Evolutionary conservation across 2,329 filamentous ascomycete genomes (phyloP).

Genomic region (Nemania sp.): DNA sequence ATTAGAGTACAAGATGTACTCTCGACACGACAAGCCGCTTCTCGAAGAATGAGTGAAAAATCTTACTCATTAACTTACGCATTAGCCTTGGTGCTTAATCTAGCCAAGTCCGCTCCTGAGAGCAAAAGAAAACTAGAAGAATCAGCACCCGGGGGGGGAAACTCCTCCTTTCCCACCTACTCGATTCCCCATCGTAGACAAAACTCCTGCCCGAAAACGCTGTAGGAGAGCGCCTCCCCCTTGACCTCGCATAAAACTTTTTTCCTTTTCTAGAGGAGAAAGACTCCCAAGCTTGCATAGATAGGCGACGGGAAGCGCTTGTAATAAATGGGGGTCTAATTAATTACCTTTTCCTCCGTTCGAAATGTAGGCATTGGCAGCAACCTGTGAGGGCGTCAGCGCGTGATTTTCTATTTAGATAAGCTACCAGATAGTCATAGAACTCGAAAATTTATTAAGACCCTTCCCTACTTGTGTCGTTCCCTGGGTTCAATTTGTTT

Average conservation of each 20-base stretch:
- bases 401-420: not conserved
- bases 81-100: not conserved
- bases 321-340: constrained; percentile 12
- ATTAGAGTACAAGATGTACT: constrained; percentile 72
- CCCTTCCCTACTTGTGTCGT: not conserved
- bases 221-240: not conserved
- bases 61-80: not conserved
- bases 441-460: not conserved
- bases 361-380: not conserved
- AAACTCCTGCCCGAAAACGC: not conserved
- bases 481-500: not conserved
- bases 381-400: not conserved
- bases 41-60: constrained; percentile 50
- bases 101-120: not conserved
- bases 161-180: too few species aligned
- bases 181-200: not conserved
- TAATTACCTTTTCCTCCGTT: not conserved
- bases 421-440: constrained; percentile 7
- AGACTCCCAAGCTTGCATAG: not conserved
- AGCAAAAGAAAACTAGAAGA: not conserved
- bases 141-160: not conserved
- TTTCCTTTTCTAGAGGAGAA: not conserved
- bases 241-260: not conserved
- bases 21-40: constrained; percentile 66
- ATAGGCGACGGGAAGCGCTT: not conserved